Evolutionary conservation across 2,329 filamentous ascomycete species (phyloP).

Genomic region (Akanthomyces muscarius): DNA sequence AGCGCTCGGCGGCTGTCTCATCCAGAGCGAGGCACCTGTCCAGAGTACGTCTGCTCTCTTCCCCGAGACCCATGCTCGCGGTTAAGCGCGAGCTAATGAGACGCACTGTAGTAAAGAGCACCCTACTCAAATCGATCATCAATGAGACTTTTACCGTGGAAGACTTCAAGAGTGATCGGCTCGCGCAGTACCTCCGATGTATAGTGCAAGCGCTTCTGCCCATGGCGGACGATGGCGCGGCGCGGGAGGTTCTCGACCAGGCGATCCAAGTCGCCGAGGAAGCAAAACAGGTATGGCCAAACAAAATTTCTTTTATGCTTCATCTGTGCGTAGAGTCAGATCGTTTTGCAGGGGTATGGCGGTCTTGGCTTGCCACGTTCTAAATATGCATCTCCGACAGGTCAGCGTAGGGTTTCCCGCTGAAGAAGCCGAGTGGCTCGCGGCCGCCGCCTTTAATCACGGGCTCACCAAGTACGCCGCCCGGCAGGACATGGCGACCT

Average conservation of each 20-base stretch:
- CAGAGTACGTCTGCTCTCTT: slow-evolving; percentile 37
- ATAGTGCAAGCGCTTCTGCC: slow-evolving; percentile 65
- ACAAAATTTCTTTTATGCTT: background rate
- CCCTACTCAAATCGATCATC: slow-evolving; percentile 62
- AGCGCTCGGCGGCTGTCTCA: slow-evolving; percentile 61
- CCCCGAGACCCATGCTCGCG: no score
- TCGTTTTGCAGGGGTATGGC: no score
- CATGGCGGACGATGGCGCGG: slow-evolving; percentile 47
- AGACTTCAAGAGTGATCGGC: slow-evolving; percentile 51
- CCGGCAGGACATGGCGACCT: slow-evolving; percentile 47
- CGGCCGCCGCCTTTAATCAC: slow-evolving; percentile 64
- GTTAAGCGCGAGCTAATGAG: background rate
- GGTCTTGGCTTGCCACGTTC: no score
- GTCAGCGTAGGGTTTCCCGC: slow-evolving; percentile 52
- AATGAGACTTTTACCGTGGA: slow-evolving; percentile 61
- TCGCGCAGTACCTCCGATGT: slow-evolving; percentile 75
- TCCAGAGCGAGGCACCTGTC: slow-evolving; percentile 50
- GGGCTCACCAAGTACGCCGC: slow-evolving; percentile 61
- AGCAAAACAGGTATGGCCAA: slow-evolving; percentile 40
- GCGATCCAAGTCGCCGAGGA: slow-evolving; percentile 50
- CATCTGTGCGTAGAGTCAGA: no score
- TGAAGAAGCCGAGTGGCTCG: slow-evolving; percentile 73
- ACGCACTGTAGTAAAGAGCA: slow-evolving; percentile 43
- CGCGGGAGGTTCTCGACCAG: slow-evolving; percentile 61
- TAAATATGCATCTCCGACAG: slow-evolving; percentile 22